Evolutionary conservation across 2,329 filamentous ascomycete species (phyloP).

Genomic region (Penicillium rolfsii): DNA sequence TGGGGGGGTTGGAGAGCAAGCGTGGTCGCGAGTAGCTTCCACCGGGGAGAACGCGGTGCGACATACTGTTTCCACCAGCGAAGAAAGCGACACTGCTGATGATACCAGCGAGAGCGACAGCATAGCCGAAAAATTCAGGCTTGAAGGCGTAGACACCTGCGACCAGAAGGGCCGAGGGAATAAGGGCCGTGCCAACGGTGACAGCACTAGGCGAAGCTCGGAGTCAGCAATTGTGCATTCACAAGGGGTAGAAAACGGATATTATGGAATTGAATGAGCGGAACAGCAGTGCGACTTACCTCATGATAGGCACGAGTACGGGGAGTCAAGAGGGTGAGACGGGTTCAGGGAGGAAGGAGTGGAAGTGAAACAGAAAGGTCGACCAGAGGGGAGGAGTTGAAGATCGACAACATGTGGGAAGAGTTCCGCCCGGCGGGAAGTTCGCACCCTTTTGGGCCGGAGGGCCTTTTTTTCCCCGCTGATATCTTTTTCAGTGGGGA

Average conservation of each 20-base stretch:
- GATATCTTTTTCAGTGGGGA: constrained; percentile 3
- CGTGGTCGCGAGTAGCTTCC: not conserved
- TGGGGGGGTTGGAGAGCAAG: not conserved
- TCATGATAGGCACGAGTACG: constrained; percentile 30
- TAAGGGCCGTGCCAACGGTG: constrained; percentile 78
- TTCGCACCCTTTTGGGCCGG: constrained; percentile 24
- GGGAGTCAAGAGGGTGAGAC: constrained; percentile 15
- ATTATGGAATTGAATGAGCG: not conserved
- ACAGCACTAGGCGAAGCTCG: constrained; percentile 28
- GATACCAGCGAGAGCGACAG: constrained; percentile 65
- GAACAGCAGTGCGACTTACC: constrained; percentile 24
- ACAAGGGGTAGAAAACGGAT: not conserved
- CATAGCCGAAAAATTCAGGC: constrained; percentile 74
- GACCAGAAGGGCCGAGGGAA: constrained; percentile 78
- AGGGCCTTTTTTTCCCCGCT: constrained; percentile 1
- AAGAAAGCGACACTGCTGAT: constrained; percentile 74
- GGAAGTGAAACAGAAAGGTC: not conserved
- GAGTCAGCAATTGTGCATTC: constrained; percentile 19
- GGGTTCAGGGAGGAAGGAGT: constrained; percentile 12
- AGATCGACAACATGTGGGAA: not conserved
- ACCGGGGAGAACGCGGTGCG: not conserved
- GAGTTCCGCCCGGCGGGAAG: constrained; percentile 29
- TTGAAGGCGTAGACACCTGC: constrained; percentile 77
- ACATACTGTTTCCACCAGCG: constrained; percentile 61
- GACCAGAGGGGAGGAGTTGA: not conserved